Base-by-base conservation (phyloP, 2,329 filamentous ascomycete species). In the Epichloe uncinata region DNA sequence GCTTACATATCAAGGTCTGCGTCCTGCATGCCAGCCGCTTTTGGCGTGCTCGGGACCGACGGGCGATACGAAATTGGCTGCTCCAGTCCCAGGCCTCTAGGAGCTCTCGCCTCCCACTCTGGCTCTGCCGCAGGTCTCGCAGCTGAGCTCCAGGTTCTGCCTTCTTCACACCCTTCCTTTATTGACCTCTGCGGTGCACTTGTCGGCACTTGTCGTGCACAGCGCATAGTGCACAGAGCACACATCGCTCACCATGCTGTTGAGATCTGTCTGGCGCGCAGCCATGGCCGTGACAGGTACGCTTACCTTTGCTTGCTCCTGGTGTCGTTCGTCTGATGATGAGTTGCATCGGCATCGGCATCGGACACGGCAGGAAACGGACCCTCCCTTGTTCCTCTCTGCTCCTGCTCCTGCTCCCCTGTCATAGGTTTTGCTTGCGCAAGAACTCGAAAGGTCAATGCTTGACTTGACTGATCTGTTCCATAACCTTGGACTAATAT, bases 231-330 rank as follows among this genome's bases (percentile, higher is more conserved):
- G n/a, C n/a, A n/a, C n/a, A n/a, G n/a, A n/a, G n/a, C n/a, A n/a
- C n/a, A 22, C 13, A n/a, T 34, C 13, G 26, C 35, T 40, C 45
- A 33, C 49, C 41, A 65, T 65, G 63, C 57, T 65, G 55, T 54
- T 58, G 52, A 53, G 52, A 52, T 62, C 54, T 45, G 46, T 63
- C 20, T 60, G 61, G 60, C 62, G 57, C 50, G 53, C 56, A 18
- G 60, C 55, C 55, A 51, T 61, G 49, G 57, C 59, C 51, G 55
- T 51, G 44, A 55, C 58, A 54, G 58, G 63, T 64, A 55, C 55
- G 56, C 35, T 11, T n/a, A 22, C 18, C 5, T 26, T 3, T 16
- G 36, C 35, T 22, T n/a, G 4, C 18, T 18, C n/a, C 13, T 3
- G 18, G 16, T 40, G 36, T 20, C 6, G 40, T 20, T 43, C 15